These are phyloP conservation scores for Phialophora tarda DNA, from an alignment of 2,329 filamentous ascomycete genomes.

Conservation along the genomic window DNA sequence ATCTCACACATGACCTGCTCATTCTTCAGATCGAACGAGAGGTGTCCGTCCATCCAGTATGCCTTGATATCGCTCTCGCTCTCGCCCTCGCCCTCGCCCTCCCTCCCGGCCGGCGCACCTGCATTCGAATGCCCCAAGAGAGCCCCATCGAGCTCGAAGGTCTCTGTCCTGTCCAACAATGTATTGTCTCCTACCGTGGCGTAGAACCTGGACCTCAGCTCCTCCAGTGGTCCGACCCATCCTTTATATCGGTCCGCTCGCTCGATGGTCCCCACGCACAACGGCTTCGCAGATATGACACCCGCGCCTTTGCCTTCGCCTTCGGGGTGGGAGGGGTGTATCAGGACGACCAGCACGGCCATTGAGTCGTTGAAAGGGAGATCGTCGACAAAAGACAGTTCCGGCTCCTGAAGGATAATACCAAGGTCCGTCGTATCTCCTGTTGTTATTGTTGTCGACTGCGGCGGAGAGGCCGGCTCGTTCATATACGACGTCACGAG, in stretches of 20 bases:
- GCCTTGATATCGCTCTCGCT: neutral
- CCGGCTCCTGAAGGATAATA: neutral
- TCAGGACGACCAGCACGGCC: neutral
- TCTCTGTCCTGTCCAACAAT: neutral
- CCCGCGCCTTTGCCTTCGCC: too few species aligned
- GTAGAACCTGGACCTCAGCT: neutral
- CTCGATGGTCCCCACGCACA: neutral
- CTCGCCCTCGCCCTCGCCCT: neutral
- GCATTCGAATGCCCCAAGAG: neutral
- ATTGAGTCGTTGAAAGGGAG: neutral
- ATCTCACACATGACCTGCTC: neutral
- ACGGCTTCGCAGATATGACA: neutral
- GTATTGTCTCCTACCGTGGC: neutral
- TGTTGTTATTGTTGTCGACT: neutral
- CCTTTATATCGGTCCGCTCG: neutral
- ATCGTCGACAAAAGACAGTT: neutral
- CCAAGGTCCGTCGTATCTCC: neutral
- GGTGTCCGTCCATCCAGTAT: neutral
- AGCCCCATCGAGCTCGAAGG: neutral
- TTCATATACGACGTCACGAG: neutral
- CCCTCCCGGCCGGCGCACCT: too few species aligned
- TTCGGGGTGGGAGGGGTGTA: neutral
- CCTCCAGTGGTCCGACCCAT: neutral
- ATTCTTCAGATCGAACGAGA: neutral
- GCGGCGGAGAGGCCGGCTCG: neutral